Evolutionary conservation across 345 rosid genomes (phyloP).

Genomic region (Eucalyptus albens): DNA sequence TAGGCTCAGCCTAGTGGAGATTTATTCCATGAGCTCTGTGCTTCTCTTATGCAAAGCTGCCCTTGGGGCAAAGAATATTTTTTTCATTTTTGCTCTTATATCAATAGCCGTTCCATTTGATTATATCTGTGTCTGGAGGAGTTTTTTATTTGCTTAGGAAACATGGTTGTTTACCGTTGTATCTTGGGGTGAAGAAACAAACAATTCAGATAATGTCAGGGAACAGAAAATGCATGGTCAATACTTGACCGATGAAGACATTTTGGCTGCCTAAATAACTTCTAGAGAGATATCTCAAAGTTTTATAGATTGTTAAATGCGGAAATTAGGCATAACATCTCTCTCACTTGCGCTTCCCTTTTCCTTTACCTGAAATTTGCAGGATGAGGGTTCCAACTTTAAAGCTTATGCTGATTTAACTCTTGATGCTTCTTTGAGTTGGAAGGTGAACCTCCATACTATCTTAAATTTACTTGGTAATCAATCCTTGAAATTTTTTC

Average conservation of each 20-base stretch:
- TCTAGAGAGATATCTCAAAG: background rate
- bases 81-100: background rate
- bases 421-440: conserved; percentile 55
- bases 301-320: background rate
- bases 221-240: background rate
- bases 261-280: background rate
- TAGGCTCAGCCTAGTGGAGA: background rate
- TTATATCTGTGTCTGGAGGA: background rate
- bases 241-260: background rate
- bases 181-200: background rate
- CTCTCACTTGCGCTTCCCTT: background rate
- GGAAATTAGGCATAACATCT: background rate
- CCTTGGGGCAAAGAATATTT: background rate
- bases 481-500: background rate
- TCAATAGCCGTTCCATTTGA: background rate
- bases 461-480: background rate
- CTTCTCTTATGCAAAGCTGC: background rate
- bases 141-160: background rate
- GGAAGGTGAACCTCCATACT: conserved; percentile 45
- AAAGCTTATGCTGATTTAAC: conserved; percentile 28
- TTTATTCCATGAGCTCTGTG: background rate
- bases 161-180: background rate
- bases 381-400: conserved; percentile 54
- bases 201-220: background rate
- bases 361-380: background rate